A percentile compares a stretch with the other conserved stretches of the same genome.
These are phyloP conservation scores for Cyberlindnera amylophila DNA, from an alignment of 805 yeast species.

Conservation along the genomic window DNA sequence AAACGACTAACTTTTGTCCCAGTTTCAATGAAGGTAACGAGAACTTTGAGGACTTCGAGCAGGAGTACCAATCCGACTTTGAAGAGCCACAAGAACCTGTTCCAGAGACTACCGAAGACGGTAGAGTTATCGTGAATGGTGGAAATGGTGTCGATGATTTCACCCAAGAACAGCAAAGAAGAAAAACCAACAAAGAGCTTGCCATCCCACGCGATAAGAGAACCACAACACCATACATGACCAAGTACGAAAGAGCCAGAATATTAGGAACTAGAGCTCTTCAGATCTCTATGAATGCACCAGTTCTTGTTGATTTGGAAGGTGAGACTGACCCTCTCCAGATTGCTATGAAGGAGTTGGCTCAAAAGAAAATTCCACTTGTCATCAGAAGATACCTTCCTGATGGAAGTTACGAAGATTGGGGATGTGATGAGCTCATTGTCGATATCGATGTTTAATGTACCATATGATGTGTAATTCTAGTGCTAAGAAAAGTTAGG, in stretches of 20 bases:
- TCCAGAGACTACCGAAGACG: conserved; percentile 52
- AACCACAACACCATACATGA: conserved; percentile 97
- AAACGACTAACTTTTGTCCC: neutral
- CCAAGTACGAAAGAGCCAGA: conserved; percentile 97
- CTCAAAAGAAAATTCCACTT: conserved; percentile 91
- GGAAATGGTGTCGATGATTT: conserved; percentile 60
- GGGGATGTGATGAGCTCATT: conserved; percentile 98
- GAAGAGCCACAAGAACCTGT: conserved; percentile 39
- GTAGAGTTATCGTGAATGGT: conserved; percentile 67
- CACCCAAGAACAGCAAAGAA: conserved; percentile 37
- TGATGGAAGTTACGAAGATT: conserved; percentile 94
- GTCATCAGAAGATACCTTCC: conserved; percentile 95
- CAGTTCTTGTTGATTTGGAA: conserved; percentile 94
- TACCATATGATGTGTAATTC: neutral
- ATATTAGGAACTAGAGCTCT: conserved; percentile 96
- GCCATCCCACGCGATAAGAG: conserved; percentile 88
- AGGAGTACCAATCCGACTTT: conserved; percentile 75
- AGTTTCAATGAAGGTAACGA: conserved; percentile 69
- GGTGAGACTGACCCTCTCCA: conserved; percentile 99
- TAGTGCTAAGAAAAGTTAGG: neutral
- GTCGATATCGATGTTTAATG: conserved; percentile 52
- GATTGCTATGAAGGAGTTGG: conserved; percentile 94
- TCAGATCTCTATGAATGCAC: conserved; percentile 97
- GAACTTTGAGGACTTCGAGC: conserved; percentile 77
- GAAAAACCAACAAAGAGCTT: conserved; percentile 68